A percentile compares a stretch with the other conserved stretches of the same genome.
Conservation (phyloP, 306 rosid genomes). For the Ammopiptanthus mongolicus region DNA sequence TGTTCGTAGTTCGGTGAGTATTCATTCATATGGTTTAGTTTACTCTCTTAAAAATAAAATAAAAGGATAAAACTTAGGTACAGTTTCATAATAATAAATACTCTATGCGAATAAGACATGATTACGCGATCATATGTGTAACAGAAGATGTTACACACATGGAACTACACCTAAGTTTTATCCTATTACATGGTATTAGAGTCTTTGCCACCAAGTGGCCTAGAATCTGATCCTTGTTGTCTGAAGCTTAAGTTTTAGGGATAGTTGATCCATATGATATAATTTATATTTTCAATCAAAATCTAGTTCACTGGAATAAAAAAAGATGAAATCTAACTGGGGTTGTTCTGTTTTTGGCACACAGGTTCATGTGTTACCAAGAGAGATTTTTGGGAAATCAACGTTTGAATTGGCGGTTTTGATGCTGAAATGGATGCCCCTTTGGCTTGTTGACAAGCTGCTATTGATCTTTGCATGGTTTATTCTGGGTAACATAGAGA, state of each 20-base stretch:
- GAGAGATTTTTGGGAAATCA: conserved; percentile 72
- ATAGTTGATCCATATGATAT: neutral
- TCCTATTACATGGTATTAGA: neutral
- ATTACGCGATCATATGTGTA: too few relatives aligned
- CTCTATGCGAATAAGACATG: too few relatives aligned
- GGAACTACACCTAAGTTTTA: too few relatives aligned
- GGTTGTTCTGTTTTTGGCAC: conserved; percentile 35
- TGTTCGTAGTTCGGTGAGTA: conserved; percentile 72
- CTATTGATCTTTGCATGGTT: conserved; percentile 64
- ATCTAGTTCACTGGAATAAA: neutral
- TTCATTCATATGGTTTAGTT: too few relatives aligned
- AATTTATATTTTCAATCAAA: neutral
- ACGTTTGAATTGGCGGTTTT: conserved; percentile 67
- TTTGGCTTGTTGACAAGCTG: conserved; percentile 75
- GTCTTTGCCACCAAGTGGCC: too few relatives aligned
- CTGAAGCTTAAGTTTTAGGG: too few relatives aligned
- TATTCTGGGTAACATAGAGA: conserved; percentile 56
- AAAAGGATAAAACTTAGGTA: too few relatives aligned
- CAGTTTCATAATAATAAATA: too few relatives aligned
- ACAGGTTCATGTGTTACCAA: conserved; percentile 84
- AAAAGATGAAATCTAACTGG: conserved; percentile 27
- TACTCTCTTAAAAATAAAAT: too few relatives aligned
- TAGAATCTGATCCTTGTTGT: too few relatives aligned
- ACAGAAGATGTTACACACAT: too few relatives aligned
- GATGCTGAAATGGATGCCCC: conserved; percentile 71